Base-by-base conservation (phyloP, 108 stramenopile species). In the Pseudonitzschia delicatissima region DNA sequence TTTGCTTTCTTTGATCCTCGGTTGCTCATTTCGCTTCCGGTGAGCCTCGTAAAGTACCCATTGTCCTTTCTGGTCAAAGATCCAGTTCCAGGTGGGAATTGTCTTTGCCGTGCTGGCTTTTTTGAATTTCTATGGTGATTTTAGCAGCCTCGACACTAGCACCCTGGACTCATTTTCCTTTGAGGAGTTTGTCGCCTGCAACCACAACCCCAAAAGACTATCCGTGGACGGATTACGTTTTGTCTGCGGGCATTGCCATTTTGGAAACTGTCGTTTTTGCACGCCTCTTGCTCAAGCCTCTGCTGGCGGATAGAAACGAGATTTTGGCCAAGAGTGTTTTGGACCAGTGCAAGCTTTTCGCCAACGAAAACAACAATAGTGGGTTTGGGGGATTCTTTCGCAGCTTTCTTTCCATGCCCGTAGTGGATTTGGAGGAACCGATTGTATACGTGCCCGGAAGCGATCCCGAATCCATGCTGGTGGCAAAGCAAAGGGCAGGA, bases 241-340 rank as follows among this genome's bases (percentile, higher is more conserved):
- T 58, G 36, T 66, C 58, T 3, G 39, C 82, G 0, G 37, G 67
- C 5, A 15, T 84, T 31, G 78, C 83, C 23, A 62, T 44, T 20
- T 40, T 84, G 11, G 86, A 87, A 71, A 79, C 72, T 36, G 73
- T 68, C 31, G 27, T 82, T 17, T 87, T 87, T 71, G 86, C 77
- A 11, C 62, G 86, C 20, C 36, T 82, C 17, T 71, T 87, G 21
- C 29, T 84, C n/a, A 82, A 82, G 57, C 77, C 72, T 21, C 61
- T 87, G 7, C 73, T 87, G 28, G 83, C 83, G 11, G 83, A 87
- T 37, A 78, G 86, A 25, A 82, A 87, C 62, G 81, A 74, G 27
- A 48, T 84, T 3, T 65, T 83, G 36, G 86, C 86, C 4, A 23
- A 63, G 39, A 82, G 77, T 45, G 84, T 87, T 51, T 48, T 79